phyloP scores from a whole-genome alignment of 2,329 filamentous ascomycete species.

The Pezicula rhizophila region DNA sequence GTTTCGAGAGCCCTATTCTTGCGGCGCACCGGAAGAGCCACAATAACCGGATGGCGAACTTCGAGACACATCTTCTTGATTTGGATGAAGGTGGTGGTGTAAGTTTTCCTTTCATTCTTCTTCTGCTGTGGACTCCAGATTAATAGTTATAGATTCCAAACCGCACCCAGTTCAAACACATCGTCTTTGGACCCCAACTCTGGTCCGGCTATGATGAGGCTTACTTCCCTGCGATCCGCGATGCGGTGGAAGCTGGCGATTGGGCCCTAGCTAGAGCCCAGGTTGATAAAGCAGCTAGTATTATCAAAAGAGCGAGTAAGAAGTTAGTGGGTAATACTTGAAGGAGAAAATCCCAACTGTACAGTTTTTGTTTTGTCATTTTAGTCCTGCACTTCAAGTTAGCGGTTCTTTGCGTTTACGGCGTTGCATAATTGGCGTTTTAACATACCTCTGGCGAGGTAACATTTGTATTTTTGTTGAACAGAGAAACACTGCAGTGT shows the following conservation, averaged over 20 bases:
- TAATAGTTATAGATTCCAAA: conserved; percentile 59
- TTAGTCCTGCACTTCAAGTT: too few species aligned
- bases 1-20: conserved; percentile 68
- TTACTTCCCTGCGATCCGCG: conserved; percentile 78
- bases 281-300: conserved; percentile 64
- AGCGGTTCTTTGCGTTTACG: too few species aligned
- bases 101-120: conserved; percentile 36
- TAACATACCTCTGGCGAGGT: too few species aligned
- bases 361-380: too few species aligned
- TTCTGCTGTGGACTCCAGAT: conserved; percentile 9
- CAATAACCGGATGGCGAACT: conserved; percentile 72
- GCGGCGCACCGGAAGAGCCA: conserved; percentile 65
- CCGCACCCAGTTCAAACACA: conserved; percentile 88
- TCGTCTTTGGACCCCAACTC: conserved; percentile 77
- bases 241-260: conserved; percentile 66
- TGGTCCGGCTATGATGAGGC: conserved; percentile 66
- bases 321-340: conserved; percentile 22
- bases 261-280: conserved; percentile 63
- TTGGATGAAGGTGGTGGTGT: conserved; percentile 66
- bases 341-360: too few species aligned
- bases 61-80: conserved; percentile 82
- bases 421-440: too few species aligned
- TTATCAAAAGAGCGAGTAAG: conserved; percentile 53
- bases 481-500: too few species aligned
- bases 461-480: too few species aligned